A percentile compares a stretch with the other conserved stretches of the same genome.
These are phyloP conservation scores for Amylocystis lapponica DNA, from an alignment of 768 basidiomycete genomes.

Conservation along the genomic window DNA sequence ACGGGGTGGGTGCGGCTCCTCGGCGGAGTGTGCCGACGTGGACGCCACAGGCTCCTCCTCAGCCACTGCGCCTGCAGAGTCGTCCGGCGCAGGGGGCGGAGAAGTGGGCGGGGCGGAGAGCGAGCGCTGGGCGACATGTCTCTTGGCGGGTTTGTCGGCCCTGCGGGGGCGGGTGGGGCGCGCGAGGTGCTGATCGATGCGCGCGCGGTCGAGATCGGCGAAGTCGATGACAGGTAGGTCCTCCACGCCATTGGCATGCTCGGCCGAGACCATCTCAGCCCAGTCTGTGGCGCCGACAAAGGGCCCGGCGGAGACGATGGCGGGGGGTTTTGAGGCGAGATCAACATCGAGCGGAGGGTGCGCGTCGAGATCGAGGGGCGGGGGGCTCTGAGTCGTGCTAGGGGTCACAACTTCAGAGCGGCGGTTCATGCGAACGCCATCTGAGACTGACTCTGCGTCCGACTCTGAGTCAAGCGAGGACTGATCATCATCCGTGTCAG, in stretches of 20 bases:
- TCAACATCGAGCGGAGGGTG: constrained; percentile 3
- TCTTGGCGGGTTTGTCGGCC: constrained; percentile 30
- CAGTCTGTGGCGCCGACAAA: constrained; percentile 55
- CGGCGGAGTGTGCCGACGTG: constrained; percentile 30
- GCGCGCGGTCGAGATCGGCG: constrained; percentile 43
- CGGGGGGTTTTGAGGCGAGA: constrained; percentile 18
- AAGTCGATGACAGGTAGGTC: constrained; percentile 81
- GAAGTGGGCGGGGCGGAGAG: constrained; percentile 32
- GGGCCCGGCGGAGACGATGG: constrained; percentile 32
- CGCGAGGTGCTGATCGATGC: constrained; percentile 24
- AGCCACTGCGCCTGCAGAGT: constrained; percentile 8
- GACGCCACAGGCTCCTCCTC: constrained; percentile 34
- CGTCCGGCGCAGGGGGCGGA: constrained; percentile 26
- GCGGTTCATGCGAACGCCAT: constrained; percentile 48
- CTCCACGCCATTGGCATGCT: constrained; percentile 54
- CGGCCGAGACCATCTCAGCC: constrained; percentile 84
- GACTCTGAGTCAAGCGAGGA: constrained; percentile 64
- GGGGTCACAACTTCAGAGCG: constrained; percentile 58
- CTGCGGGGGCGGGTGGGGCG: constrained; percentile 17
- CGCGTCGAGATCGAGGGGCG: constrained; percentile 18
- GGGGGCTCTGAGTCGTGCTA: constrained; percentile 58
- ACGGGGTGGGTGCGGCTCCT: constrained; percentile 26
- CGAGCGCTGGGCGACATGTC: constrained; percentile 5
- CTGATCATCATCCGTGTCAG: constrained; percentile 55
- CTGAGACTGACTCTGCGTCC: constrained; percentile 58